Conservation (phyloP, 192 early-diverging fungal species). For the Podila horticola region DNA sequence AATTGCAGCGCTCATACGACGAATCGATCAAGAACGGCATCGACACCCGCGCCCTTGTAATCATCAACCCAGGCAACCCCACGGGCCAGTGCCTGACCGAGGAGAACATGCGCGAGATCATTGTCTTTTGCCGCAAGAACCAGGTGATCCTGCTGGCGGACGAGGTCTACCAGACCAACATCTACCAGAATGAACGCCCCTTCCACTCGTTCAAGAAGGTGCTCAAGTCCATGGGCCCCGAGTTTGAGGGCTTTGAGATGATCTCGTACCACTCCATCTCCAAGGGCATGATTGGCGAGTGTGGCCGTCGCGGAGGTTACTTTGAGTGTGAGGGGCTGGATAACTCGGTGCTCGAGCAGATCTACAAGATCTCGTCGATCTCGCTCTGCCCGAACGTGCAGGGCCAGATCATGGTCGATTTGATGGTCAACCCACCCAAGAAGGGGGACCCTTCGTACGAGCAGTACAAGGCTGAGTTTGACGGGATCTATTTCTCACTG, state of each 20-base stretch:
- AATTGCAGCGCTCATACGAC: constrained; percentile 72
- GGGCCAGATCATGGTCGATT: constrained; percentile 94
- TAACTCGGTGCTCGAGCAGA: constrained; percentile 74
- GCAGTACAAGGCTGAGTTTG: constrained; percentile 76
- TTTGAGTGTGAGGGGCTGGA: constrained; percentile 93
- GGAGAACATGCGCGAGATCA: constrained; percentile 90
- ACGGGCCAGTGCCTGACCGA: constrained; percentile 90
- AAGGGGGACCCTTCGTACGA: constrained; percentile 81
- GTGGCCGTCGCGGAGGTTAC: constrained; percentile 97
- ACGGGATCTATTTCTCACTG: constrained; percentile 83
- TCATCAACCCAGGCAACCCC: constrained; percentile 99
- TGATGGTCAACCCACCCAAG: constrained; percentile 93
- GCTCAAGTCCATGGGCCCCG: constrained; percentile 76
- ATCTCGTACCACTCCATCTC: constrained; percentile 97
- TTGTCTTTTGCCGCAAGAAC: constrained; percentile 86
- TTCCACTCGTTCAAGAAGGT: constrained; percentile 99
- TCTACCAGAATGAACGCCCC: constrained; percentile 82
- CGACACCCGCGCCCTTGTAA: constrained; percentile 93
- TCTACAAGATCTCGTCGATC: constrained; percentile 95
- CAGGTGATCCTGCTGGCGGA: constrained; percentile 90
- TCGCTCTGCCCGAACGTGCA: constrained; percentile 93
- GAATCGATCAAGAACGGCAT: constrained; percentile 74
- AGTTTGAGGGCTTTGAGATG: constrained; percentile 80
- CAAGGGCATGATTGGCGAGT: constrained; percentile 99
- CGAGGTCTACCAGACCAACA: constrained; percentile 98